phyloP scores from a whole-genome alignment of 352 stramenopile species.

The Thalassiosira exigua region DNA sequence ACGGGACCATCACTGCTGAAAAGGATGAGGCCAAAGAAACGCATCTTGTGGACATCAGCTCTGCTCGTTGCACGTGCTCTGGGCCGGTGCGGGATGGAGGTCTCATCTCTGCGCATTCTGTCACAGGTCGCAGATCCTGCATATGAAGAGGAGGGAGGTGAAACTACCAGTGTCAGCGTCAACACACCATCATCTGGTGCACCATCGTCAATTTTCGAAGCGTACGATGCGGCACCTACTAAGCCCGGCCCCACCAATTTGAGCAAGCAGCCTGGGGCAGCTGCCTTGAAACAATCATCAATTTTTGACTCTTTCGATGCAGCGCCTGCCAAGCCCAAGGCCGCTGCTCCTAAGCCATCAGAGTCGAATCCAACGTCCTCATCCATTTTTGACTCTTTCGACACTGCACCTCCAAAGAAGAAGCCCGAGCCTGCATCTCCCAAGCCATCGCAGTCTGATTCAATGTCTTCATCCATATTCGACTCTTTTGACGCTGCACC shows the following conservation, averaged over 20 bases:
- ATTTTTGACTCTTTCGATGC: conserved; percentile 76
- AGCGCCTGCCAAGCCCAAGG: conserved; percentile 49
- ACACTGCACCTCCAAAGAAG: conserved; percentile 29
- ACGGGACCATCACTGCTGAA: conserved; percentile 71
- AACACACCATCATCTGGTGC: conserved; percentile 9
- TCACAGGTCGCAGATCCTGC: conserved; percentile 42
- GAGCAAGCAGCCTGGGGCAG: conserved; percentile 1
- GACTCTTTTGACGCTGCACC: conserved; percentile 62
- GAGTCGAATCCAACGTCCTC: conserved; percentile 21
- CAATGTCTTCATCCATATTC: conserved; percentile 72
- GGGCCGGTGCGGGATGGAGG: conserved; percentile 67
- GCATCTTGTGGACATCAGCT: conserved; percentile 65
- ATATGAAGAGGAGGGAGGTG: conserved; percentile 41
- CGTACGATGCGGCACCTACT: conserved; percentile 35
- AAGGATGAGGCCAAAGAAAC: conserved; percentile 62
- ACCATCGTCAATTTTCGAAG: conserved; percentile 67
- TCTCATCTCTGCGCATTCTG: conserved; percentile 66
- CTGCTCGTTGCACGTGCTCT: conserved; percentile 66
- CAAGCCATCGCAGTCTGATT: not conserved
- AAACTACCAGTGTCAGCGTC: not conserved
- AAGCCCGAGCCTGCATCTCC: conserved; percentile 2
- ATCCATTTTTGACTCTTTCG: conserved; percentile 79
- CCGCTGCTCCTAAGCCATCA: conserved; percentile 9
- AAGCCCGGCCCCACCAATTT: conserved; percentile 16
- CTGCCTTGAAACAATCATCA: conserved; percentile 42